These are phyloP conservation scores for Toxicodendron radicans DNA, from an alignment of 345 rosid genomes.

Conservation along the genomic window DNA sequence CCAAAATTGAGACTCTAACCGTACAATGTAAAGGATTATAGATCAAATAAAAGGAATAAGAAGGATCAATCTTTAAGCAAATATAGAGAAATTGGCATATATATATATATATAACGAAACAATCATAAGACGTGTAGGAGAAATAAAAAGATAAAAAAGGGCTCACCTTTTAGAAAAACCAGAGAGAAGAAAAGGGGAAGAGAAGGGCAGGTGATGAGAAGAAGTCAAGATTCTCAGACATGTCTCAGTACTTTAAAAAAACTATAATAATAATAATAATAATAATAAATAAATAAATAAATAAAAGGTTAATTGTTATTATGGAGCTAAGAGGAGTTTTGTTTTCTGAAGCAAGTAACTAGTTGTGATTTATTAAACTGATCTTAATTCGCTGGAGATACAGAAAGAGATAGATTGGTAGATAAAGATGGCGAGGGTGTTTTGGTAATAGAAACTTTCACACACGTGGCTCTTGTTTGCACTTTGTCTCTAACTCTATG, in stretches of 20 bases:
- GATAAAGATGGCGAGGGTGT: too few relatives aligned
- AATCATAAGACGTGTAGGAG: background rate
- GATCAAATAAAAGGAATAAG: slow-evolving; percentile 23
- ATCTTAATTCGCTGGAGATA: background rate
- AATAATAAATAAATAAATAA: too few relatives aligned
- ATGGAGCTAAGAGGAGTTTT: background rate
- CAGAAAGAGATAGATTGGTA: too few relatives aligned
- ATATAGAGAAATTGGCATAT: background rate
- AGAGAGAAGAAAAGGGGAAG: slow-evolving; percentile 11
- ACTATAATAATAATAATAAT: too few relatives aligned
- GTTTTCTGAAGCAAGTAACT: slow-evolving; percentile 6
- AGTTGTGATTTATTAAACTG: slow-evolving; percentile 10
- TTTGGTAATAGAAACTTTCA: too few relatives aligned
- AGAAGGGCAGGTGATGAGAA: slow-evolving; percentile 11
- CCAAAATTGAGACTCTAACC: slow-evolving; percentile 8
- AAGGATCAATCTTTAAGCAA: background rate
- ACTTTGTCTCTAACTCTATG: too few relatives aligned
- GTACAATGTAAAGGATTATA: background rate
- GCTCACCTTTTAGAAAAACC: slow-evolving; percentile 30
- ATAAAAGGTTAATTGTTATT: slow-evolving; percentile 5
- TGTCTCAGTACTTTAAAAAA: background rate
- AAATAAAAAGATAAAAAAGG: background rate
- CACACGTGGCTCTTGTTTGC: too few relatives aligned
- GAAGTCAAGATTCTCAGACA: slow-evolving; percentile 18
- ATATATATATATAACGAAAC: too few relatives aligned